phyloP scores from a whole-genome alignment of 2,329 filamentous ascomycete species.

The Colletotrichum trifolii region DNA sequence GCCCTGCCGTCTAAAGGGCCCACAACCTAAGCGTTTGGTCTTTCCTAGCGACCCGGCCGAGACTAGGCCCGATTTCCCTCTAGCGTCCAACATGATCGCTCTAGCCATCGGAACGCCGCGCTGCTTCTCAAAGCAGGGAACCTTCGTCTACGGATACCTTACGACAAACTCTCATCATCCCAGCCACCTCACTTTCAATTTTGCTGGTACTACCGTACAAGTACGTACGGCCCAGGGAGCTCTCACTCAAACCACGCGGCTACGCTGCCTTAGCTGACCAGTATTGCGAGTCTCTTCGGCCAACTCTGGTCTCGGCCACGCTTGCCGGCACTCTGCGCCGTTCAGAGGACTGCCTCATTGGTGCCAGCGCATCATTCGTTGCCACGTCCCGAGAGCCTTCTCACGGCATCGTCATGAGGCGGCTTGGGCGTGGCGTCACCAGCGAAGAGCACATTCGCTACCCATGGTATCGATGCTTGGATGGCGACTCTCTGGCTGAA shows the following conservation, averaged over 20 bases:
- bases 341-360: constrained; percentile 8
- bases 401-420: neutral
- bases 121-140: constrained; percentile 34
- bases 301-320: constrained; percentile 9
- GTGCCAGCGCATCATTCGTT: constrained; percentile 37
- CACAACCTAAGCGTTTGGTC: constrained; percentile 15
- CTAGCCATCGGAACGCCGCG: constrained; percentile 29
- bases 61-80: neutral
- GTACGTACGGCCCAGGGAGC: neutral
- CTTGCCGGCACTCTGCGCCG: constrained; percentile 9
- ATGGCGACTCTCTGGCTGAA: neutral
- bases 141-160: neutral
- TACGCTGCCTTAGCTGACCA: too few species aligned
- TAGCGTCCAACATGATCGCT: constrained; percentile 19
- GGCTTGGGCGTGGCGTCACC: neutral
- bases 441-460: neutral
- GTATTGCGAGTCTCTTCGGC: too few species aligned
- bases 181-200: constrained; percentile 43
- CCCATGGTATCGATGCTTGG: constrained; percentile 2
- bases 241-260: neutral
- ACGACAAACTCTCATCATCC: constrained; percentile 23
- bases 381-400: constrained; percentile 1
- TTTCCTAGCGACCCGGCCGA: constrained; percentile 17
- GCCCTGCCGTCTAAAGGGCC: neutral
- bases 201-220: neutral